Evolutionary conservation across 1,139 yeast species (phyloP), one percentile per base, ranked within the genome.

Genomic region (Taiozyma sp.): DNA sequence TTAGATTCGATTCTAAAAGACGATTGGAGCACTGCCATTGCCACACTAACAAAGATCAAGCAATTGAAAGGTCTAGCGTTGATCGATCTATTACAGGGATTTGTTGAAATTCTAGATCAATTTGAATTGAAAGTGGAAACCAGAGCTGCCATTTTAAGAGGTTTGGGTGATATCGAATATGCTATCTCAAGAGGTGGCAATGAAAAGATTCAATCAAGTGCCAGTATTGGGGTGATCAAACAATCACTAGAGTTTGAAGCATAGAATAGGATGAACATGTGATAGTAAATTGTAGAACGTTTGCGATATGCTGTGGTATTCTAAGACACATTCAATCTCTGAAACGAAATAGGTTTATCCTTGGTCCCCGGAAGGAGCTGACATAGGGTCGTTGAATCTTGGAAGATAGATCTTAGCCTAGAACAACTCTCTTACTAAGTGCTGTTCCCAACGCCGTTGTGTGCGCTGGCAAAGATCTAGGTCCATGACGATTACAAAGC

Each of bases 151-250:
- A 73, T 91, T 14, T 72, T 89, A 49, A 76, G 79, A 56, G 91
- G 91, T 2, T 72, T 93, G 50, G 80, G 92, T 34, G 97, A 93
- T 55, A 80, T 93, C 27, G 99, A 93, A 69, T 92, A 91, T 67
- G 85, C 96, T 1, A 84, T 95, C 41, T 84, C 96, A 34, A 84
- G 81, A 65, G 99, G 99, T 12, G 98, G 99, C 2, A 88, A 84
- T 64, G 97, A 92, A 57, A 86, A 84, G 66, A 81, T 95, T 43
- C 98, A 93, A 64, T 80, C 91, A 46, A 87, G 95, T 63, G 98
- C 97, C 3, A 83, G 89, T 51, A 87, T 95, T 53, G 97, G 96
- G 0, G 90, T 86, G 12, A 83, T 93, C 43, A 92, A 92, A 67
- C 74, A 72, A 13, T 62, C 70, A 34, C 61, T 72, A 49, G 73